Evolutionary conservation across 352 stramenopile species (phyloP).

Genomic region (Globisporangium megalacanthum): DNA sequence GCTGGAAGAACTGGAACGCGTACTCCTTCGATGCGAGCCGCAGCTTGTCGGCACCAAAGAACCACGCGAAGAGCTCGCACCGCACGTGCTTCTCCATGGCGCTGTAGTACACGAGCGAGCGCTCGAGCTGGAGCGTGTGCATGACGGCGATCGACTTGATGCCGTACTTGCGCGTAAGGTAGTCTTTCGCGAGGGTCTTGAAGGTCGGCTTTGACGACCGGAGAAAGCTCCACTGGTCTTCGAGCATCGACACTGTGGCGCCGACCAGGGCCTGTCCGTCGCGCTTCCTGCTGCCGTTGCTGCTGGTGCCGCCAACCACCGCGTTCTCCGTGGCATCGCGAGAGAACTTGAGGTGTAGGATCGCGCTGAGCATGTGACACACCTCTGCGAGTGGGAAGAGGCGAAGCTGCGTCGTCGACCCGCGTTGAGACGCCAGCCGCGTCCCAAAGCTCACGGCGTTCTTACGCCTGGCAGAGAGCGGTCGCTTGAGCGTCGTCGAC

Average conservation of each 20-base stretch:
- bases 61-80: slow-evolving; percentile 64
- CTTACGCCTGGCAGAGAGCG: slow-evolving; percentile 30
- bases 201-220: slow-evolving; percentile 26
- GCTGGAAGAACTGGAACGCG: slow-evolving; percentile 58
- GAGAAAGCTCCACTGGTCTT: slow-evolving; percentile 35
- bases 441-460: slow-evolving; percentile 41
- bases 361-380: slow-evolving; percentile 51
- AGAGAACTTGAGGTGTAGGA: slow-evolving; percentile 61
- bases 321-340: slow-evolving; percentile 28
- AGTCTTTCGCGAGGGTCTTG: slow-evolving; percentile 55
- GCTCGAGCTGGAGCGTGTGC: slow-evolving; percentile 62
- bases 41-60: slow-evolving; percentile 47
- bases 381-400: slow-evolving; percentile 53
- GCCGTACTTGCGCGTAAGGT: slow-evolving; percentile 59
- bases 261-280: not conserved
- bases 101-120: slow-evolving; percentile 52
- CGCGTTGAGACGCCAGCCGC: slow-evolving; percentile 21
- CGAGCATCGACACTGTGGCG: slow-evolving; percentile 17
- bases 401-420: slow-evolving; percentile 26
- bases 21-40: slow-evolving; percentile 38
- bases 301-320: not conserved
- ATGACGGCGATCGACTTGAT: slow-evolving; percentile 72
- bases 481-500: slow-evolving; percentile 25
- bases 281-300: not conserved
- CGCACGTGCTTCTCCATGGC: slow-evolving; percentile 39